phyloP scores from a whole-genome alignment of 768 basidiomycete species.

The Lactarius akahatsu region DNA sequence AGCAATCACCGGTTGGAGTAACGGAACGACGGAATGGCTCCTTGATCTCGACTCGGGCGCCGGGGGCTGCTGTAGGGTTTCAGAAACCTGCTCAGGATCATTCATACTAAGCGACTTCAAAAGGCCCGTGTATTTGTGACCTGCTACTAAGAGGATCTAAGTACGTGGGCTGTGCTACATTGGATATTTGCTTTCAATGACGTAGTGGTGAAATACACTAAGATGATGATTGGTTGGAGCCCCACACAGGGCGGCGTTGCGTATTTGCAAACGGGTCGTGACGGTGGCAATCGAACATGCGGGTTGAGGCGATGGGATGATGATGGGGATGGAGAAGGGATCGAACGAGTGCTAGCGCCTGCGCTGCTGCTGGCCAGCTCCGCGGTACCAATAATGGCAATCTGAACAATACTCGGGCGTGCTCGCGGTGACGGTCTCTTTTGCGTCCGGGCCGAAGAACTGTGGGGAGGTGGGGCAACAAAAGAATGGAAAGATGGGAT shows the following conservation, averaged over 20 bases:
- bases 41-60: not conserved
- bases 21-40: not conserved
- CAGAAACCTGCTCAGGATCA: not conserved
- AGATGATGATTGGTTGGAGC: conserved; percentile 9
- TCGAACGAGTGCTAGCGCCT: conserved; percentile 16
- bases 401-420: conserved; percentile 44
- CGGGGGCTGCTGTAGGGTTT: no score
- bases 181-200: conserved; percentile 26
- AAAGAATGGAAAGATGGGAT: conserved; percentile 18
- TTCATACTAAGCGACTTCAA: conserved; percentile 6
- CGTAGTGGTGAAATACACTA: conserved; percentile 20
- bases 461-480: conserved; percentile 33
- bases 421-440: conserved; percentile 54
- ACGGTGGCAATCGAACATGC: not conserved
- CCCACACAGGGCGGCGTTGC: conserved; percentile 6
- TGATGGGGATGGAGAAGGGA: not conserved
- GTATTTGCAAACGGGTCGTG: conserved; percentile 5
- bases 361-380: conserved; percentile 28
- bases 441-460: conserved; percentile 71
- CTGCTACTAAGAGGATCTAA: conserved; percentile 24
- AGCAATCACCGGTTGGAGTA: not conserved
- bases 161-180: conserved; percentile 27
- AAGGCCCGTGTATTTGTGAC: conserved; percentile 24
- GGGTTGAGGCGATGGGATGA: not conserved
- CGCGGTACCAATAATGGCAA: conserved; percentile 36